Evolutionary conservation across 148 eudicot species (phyloP), one percentile per base, ranked within the genome.

Genomic region (Arctostaphylos glauca): DNA sequence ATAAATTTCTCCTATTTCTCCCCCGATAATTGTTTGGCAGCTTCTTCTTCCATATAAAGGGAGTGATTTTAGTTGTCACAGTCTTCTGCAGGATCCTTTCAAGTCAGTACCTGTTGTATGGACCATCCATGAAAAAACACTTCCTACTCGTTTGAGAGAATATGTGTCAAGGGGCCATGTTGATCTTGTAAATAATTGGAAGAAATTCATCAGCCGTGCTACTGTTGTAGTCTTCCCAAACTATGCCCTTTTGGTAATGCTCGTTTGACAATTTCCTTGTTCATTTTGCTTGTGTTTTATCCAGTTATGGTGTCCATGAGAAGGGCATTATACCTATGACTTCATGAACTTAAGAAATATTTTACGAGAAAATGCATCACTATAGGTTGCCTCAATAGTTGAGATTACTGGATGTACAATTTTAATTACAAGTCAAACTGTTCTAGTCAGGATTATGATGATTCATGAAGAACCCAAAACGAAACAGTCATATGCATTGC

Each of bases 81-180:
- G 98, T 85, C 89, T 95, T 76, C 86, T 89, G 95, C 91, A 90
- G 94, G 94, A 90, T 72, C 92, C 94, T 77, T 91, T 88, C 81
- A 90, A 81, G 81, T 83, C 88, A 74, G 86, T 91, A 41, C 92
- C 94, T 77, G 83, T 91, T 66, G 83, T 90, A 52, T 91, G 94
- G 94, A 86, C 90, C 15, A 81, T 91, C 31, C 90, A 90, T 78
- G 94, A 90, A 72, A 84, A 74, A 56, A 81, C 88, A 83, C 94
- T 93, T 71, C 93, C 92, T 46, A 48, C 84, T 83, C 92, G 85
- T 82, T 81, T 90, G 81, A 88, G 82, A 75, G 90, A 90, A 56
- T 91, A 92, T 84, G 75, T 81, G 46, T 82, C 81, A 14, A 89
- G 78, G 78, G 91, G 89, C 72, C 90, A 89, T 80, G 58, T 72